Conservation (phyloP, 2,329 filamentous ascomycete species). For the Xenoacremonium recifei region DNA sequence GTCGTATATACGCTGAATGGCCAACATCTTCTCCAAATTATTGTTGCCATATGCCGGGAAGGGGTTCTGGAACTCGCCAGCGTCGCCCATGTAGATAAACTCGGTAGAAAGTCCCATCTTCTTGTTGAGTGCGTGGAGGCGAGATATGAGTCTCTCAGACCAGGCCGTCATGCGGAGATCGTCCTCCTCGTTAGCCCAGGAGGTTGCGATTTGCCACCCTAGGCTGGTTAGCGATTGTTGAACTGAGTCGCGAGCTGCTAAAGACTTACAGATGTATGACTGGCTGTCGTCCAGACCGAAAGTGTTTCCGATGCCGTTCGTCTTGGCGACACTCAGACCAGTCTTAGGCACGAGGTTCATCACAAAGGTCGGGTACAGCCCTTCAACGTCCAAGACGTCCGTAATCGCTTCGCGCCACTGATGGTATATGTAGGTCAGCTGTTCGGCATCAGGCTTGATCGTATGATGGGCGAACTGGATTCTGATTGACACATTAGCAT, state of each 20-base stretch:
- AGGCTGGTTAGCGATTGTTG: slow-evolving; percentile 19
- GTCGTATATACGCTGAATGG: slow-evolving; percentile 1
- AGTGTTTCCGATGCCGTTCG: slow-evolving; percentile 8
- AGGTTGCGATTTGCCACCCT: slow-evolving; percentile 39
- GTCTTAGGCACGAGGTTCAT: slow-evolving; percentile 4
- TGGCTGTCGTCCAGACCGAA: slow-evolving; percentile 7
- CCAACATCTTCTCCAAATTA: not conserved
- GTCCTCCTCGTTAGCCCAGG: slow-evolving; percentile 34
- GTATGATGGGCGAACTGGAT: slow-evolving; percentile 32
- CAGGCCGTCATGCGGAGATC: slow-evolving; percentile 35
- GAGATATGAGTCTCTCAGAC: slow-evolving; percentile 26
- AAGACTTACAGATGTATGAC: slow-evolving; percentile 7
- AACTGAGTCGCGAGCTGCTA: too few species aligned
- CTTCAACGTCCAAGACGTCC: slow-evolving; percentile 9
- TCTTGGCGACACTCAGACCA: slow-evolving; percentile 4
- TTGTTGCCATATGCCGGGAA: not conserved
- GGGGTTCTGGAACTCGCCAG: slow-evolving; percentile 7
- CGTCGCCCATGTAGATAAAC: slow-evolving; percentile 19
- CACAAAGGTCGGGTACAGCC: slow-evolving; percentile 6
- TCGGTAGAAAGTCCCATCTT: slow-evolving; percentile 29
- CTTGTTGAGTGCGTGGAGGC: slow-evolving; percentile 30
- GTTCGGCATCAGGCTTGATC: slow-evolving; percentile 33
- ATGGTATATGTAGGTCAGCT: slow-evolving; percentile 31
- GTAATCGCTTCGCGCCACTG: slow-evolving; percentile 34
- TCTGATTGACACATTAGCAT: slow-evolving; percentile 28